These are phyloP conservation scores for Hypoxylon sp. DNA, from an alignment of 2,329 filamentous ascomycete species.

Conservation along the genomic window DNA sequence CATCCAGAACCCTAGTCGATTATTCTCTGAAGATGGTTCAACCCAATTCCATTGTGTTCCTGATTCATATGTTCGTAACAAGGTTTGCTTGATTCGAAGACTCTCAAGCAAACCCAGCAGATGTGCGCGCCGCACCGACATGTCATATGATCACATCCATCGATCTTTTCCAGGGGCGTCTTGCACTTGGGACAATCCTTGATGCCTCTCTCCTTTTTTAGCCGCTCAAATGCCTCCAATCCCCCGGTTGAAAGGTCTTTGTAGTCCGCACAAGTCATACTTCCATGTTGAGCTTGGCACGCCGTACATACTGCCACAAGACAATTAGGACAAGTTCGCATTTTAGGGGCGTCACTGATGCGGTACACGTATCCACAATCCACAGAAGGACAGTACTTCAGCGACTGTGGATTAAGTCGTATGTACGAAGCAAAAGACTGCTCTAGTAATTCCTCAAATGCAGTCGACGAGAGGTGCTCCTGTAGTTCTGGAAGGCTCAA, in stretches of 20 bases:
- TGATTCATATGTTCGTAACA: constrained; percentile 52
- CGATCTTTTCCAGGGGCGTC: constrained; percentile 59
- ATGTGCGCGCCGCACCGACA: constrained; percentile 62
- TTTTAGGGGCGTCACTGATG: constrained; percentile 19
- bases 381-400: constrained; percentile 61
- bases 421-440: constrained; percentile 57
- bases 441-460: constrained; percentile 58
- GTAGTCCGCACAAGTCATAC: constrained; percentile 56
- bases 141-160: constrained; percentile 64
- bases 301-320: constrained; percentile 54
- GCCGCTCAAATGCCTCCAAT: constrained; percentile 48
- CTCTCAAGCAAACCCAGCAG: constrained; percentile 63
- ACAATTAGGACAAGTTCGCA: constrained; percentile 58
- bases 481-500: constrained; percentile 52
- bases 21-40: constrained; percentile 8
- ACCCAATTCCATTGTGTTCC: constrained; percentile 21
- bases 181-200: constrained; percentile 60
- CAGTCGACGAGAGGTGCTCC: constrained; percentile 51
- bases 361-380: constrained; percentile 63
- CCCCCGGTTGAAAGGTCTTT: constrained; percentile 49
- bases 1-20: background rate
- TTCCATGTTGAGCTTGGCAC: constrained; percentile 56
- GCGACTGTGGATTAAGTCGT: constrained; percentile 50
- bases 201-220: constrained; percentile 56
- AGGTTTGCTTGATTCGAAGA: constrained; percentile 48